Percentiles rank a stretch among this genome's conserved stretches.
Conservation (phyloP, 768 basidiomycete genomes). For the Boletus vinaceobasis region DNA sequence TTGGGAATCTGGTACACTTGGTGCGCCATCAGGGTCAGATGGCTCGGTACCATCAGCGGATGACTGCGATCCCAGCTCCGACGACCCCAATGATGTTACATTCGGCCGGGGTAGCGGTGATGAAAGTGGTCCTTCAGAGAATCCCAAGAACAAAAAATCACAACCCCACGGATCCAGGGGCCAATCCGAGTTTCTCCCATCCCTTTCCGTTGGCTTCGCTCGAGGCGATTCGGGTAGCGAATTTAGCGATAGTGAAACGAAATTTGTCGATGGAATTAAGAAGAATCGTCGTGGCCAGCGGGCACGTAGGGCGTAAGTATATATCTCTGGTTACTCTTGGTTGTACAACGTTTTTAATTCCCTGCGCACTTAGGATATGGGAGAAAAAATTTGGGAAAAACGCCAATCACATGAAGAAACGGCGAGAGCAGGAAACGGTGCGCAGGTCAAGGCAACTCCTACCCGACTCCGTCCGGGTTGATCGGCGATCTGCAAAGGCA, state of each 20-base stretch:
- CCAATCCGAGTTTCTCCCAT: conserved; percentile 77
- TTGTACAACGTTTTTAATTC: not conserved
- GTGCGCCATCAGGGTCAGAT: conserved; percentile 21
- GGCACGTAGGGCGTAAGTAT: conserved; percentile 87
- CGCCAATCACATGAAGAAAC: conserved; percentile 87
- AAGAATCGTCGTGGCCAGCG: conserved; percentile 93
- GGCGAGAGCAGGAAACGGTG: conserved; percentile 26
- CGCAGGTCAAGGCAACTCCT: conserved; percentile 13
- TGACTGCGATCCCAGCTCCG: conserved; percentile 26
- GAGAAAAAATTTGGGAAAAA: conserved; percentile 92
- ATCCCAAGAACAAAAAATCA: conserved; percentile 14
- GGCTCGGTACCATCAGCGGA: conserved; percentile 37
- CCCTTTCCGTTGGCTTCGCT: conserved; percentile 81
- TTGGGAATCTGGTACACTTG: conserved; percentile 44
- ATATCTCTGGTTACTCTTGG: not conserved
- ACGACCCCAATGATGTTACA: conserved; percentile 27
- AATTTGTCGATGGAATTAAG: conserved; percentile 50
- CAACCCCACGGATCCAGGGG: conserved; percentile 18
- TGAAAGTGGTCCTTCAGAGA: conserved; percentile 16
- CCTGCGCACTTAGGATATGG: conserved; percentile 69
- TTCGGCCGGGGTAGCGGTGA: conserved; percentile 23
- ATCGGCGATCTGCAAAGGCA: conserved; percentile 20
- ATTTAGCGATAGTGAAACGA: conserved; percentile 61
- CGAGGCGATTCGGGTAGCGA: conserved; percentile 80
- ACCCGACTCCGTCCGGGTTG: conserved; percentile 7